Percentiles rank a stretch among this genome's conserved stretches.
Conservation (phyloP, 441 rosid genomes). For the Adansonia madagascariensis region DNA sequence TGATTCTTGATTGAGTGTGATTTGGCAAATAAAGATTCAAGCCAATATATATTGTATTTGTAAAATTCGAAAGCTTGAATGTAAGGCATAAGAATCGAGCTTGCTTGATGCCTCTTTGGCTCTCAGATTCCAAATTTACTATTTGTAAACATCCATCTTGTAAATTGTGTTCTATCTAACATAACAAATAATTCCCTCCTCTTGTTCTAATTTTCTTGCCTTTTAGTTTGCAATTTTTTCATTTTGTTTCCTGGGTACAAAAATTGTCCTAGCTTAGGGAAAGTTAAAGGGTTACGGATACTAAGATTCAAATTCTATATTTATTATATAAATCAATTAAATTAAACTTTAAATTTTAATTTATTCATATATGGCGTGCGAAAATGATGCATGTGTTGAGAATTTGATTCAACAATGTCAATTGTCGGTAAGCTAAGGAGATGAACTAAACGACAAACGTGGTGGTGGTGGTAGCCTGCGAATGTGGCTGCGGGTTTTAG, state of each 20-base stretch:
- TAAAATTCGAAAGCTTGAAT: conserved; percentile 32
- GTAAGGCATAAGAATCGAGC: conserved; percentile 35
- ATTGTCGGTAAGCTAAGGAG: conserved; percentile 46
- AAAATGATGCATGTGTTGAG: conserved; percentile 5
- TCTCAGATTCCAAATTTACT: conserved; percentile 29
- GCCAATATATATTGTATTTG: conserved; percentile 34
- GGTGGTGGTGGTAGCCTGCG: neutral
- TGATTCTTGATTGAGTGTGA: conserved; percentile 39
- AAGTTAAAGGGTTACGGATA: no score
- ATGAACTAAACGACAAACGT: neutral
- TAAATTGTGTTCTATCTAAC: conserved; percentile 34
- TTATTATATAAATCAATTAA: no score
- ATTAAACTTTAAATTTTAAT: no score
- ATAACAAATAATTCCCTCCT: conserved; percentile 6
- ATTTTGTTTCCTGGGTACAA: no score
- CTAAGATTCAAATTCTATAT: no score
- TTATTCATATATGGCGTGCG: no score
- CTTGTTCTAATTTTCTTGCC: neutral
- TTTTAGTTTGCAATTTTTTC: conserved; percentile 9
- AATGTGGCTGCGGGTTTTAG: conserved; percentile 22
- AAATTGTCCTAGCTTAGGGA: no score
- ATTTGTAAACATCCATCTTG: conserved; percentile 5
- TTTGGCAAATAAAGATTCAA: conserved; percentile 37
- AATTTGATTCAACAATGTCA: neutral
- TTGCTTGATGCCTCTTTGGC: conserved; percentile 30